Evolutionary conservation across 1,284 basidiomycete species (phyloP).

Genomic region (Ganoderma meredithae): DNA sequence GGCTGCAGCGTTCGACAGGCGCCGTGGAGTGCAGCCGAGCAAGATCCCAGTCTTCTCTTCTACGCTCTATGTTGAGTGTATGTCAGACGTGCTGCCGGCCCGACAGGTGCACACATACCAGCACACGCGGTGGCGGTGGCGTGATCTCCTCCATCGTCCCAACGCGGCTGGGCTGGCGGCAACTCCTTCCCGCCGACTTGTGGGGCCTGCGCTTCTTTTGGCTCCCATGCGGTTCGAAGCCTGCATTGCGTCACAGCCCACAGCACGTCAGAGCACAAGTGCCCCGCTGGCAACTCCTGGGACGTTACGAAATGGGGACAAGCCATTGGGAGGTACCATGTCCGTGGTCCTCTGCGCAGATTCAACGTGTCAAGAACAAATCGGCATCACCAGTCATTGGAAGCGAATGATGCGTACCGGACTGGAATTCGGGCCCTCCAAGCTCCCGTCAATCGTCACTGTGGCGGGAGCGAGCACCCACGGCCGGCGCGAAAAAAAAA

Average conservation of each 20-base stretch:
- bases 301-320: neutral
- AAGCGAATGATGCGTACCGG: neutral
- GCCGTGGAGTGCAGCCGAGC: neutral
- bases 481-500: neutral
- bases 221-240: neutral
- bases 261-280: neutral
- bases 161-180: neutral
- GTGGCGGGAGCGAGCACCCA: conserved; percentile 3
- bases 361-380: neutral
- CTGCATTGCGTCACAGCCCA: neutral
- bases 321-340: neutral
- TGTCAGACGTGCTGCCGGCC: neutral
- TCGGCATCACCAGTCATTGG: neutral
- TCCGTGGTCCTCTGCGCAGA: neutral
- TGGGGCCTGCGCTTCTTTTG: neutral
- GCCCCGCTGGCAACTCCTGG: neutral
- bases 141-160: neutral
- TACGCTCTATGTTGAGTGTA: neutral
- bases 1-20: neutral
- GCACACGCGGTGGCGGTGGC: neutral
- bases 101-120: neutral
- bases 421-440: neutral
- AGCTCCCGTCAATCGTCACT: neutral
- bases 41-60: conserved; percentile 4
- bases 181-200: neutral